Conservation (phyloP, 768 basidiomycete species). For the Panaeolus cyanescens region DNA sequence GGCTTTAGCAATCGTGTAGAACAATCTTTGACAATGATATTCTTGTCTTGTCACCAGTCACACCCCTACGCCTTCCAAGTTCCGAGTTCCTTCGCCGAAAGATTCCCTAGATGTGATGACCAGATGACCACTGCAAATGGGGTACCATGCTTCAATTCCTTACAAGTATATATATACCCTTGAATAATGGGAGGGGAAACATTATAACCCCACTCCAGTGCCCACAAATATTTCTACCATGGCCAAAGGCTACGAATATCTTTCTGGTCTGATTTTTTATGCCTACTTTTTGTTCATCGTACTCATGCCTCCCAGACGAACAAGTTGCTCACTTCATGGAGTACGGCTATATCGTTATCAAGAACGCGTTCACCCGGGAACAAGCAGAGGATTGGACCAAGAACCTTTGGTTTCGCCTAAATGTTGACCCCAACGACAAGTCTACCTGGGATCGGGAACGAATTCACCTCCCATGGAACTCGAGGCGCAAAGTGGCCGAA, state of each 20-base stretch:
- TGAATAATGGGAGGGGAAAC: too few relatives aligned
- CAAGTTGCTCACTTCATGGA: constrained; percentile 57
- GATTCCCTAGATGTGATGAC: background rate
- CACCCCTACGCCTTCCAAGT: background rate
- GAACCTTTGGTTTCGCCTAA: constrained; percentile 53
- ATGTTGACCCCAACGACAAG: constrained; percentile 53
- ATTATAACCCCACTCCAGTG: too few relatives aligned
- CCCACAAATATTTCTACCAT: too few relatives aligned
- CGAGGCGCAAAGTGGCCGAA: constrained; percentile 41
- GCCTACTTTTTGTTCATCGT: background rate
- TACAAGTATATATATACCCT: too few relatives aligned
- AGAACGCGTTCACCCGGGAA: constrained; percentile 52
- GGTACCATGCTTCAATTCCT: too few relatives aligned
- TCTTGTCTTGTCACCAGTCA: background rate
- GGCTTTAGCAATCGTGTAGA: background rate
- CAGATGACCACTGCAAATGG: background rate
- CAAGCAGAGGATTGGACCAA: constrained; percentile 51
- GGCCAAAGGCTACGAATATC: constrained; percentile 36
- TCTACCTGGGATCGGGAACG: constrained; percentile 55
- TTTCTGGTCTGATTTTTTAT: constrained; percentile 32
- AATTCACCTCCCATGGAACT: constrained; percentile 58
- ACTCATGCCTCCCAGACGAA: constrained; percentile 30
- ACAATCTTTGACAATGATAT: background rate
- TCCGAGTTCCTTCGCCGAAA: background rate
- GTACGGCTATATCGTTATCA: constrained; percentile 55